Evolutionary conservation across 2,329 filamentous ascomycete species (phyloP), one percentile per base, ranked within the genome.

Genomic region (Ophiocordyceps sinensis): DNA sequence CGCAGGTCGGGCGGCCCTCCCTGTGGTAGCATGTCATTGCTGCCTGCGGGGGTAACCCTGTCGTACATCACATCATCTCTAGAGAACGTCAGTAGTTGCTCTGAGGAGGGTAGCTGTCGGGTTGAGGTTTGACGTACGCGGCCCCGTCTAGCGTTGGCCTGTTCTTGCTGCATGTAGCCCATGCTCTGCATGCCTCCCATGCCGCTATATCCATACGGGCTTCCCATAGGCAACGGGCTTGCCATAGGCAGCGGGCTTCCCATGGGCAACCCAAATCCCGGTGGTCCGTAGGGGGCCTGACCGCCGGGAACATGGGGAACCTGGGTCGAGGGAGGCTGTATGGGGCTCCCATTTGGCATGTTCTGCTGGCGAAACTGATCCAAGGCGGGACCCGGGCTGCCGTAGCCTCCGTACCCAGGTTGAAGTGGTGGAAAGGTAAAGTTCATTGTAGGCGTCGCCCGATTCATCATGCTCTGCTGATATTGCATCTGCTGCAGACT

Each of bases 391-490:
- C 63, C 66, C 30, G 66, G 53, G 43, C 58, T 64, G 47, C 62
- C 66, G 50, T 70, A 78, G n/a, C 62, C 66, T n/a, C 61, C 65
- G 50, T 70, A 77, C 0, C 70, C 70, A 31, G 67, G 62, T 53
- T 71, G 73, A 66, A 79, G 70, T 8, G 61, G 55, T 4, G 71
- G 67, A 51, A 70, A 79, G 56, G 66, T 77, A 54, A 70, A 75
- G 53, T 65, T 70, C 61, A 77, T 68, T 10, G 68, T 68, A 12
- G 72, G 70, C 2, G 62, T 60, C 9, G 64, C 67, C 15, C 75
- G 66, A 37, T 65, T 64, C 56, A 79, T 65, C 62, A 78, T 66
- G 51, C 55, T 65, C 53, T 77, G 75, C 53, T 77, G 74, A 51
- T 73, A 78, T 46, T 75, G 73, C 48, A 77, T 53, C 48, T 71